These are phyloP conservation scores for Wickerhamomyces alni DNA, from an alignment of 805 yeast genomes.

Conservation along the genomic window DNA sequence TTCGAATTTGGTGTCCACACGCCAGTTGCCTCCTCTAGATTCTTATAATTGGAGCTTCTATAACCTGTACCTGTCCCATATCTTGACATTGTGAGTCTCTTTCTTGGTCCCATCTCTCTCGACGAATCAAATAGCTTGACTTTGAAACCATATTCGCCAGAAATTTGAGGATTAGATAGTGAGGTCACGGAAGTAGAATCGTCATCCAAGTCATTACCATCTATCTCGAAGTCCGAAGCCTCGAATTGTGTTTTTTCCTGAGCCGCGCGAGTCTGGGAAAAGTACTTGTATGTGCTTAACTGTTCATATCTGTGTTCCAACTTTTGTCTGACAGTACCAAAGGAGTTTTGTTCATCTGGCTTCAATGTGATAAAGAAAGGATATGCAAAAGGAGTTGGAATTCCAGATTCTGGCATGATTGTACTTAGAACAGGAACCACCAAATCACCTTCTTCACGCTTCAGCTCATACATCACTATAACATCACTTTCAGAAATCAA, in stretches of 20 bases:
- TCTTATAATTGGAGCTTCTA: too few species aligned
- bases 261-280: slow-evolving; percentile 20
- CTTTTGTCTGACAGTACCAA: slow-evolving; percentile 51
- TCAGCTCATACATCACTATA: slow-evolving; percentile 56
- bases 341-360: slow-evolving; percentile 46
- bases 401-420: slow-evolving; percentile 31
- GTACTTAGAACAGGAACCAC: slow-evolving; percentile 59
- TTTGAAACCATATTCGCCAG: slow-evolving; percentile 43
- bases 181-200: slow-evolving; percentile 44
- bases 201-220: slow-evolving; percentile 29
- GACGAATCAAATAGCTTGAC: slow-evolving; percentile 34
- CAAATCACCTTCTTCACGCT: slow-evolving; percentile 37
- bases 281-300: slow-evolving; percentile 38
- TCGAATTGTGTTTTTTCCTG: slow-evolving; percentile 15
- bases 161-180: slow-evolving; percentile 44
- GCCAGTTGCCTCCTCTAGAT: too few species aligned
- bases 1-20: slow-evolving; percentile 37
- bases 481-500: slow-evolving; percentile 58
- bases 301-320: slow-evolving; percentile 44
- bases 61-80: not conserved
- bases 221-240: not conserved
- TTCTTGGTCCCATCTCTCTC: slow-evolving; percentile 16
- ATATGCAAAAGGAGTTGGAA: slow-evolving; percentile 54
- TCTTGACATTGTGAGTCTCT: slow-evolving; percentile 5
- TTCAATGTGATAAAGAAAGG: slow-evolving; percentile 68